phyloP scores from a whole-genome alignment of 2,329 filamentous ascomycete genomes.

The Ceratocystis ficicola region DNA sequence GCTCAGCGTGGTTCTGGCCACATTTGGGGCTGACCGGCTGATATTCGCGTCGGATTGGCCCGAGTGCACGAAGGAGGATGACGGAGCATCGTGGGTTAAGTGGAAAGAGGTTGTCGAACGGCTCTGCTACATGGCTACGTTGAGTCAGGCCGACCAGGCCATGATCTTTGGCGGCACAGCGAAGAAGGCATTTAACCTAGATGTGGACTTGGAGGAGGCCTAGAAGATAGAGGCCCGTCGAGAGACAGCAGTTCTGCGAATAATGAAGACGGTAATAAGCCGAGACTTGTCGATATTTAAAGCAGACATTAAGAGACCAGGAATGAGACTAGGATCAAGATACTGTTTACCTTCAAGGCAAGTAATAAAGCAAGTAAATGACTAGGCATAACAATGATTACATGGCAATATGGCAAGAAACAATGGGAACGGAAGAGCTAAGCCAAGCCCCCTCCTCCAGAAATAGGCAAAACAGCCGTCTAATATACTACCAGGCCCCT shows the following conservation, averaged over 20 bases:
- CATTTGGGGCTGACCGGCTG: slow-evolving; percentile 58
- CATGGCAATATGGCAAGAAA: background rate
- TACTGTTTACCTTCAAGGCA: background rate
- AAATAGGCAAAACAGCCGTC: background rate
- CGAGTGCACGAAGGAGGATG: slow-evolving; percentile 53
- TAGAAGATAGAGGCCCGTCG: background rate
- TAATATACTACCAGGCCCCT: background rate
- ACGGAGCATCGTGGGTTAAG: slow-evolving; percentile 54
- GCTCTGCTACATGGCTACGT: slow-evolving; percentile 50
- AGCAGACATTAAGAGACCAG: background rate
- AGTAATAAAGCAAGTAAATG: background rate
- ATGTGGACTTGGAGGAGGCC: slow-evolving; percentile 16
- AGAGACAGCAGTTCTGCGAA: background rate
- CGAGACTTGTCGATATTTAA: background rate
- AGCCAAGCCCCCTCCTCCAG: no score
- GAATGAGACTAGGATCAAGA: background rate
- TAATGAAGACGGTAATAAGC: background rate
- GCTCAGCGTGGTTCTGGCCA: slow-evolving; percentile 57
- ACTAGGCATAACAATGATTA: slow-evolving; percentile 3
- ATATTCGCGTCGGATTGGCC: slow-evolving; percentile 96
- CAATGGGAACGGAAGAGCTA: background rate
- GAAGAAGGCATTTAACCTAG: slow-evolving; percentile 49
- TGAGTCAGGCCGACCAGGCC: slow-evolving; percentile 49
- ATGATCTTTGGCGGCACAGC: slow-evolving; percentile 65
- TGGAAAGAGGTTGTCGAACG: slow-evolving; percentile 62